phyloP scores from a whole-genome alignment of 108 stramenopile genomes.

The Skeletonema tropicum region DNA sequence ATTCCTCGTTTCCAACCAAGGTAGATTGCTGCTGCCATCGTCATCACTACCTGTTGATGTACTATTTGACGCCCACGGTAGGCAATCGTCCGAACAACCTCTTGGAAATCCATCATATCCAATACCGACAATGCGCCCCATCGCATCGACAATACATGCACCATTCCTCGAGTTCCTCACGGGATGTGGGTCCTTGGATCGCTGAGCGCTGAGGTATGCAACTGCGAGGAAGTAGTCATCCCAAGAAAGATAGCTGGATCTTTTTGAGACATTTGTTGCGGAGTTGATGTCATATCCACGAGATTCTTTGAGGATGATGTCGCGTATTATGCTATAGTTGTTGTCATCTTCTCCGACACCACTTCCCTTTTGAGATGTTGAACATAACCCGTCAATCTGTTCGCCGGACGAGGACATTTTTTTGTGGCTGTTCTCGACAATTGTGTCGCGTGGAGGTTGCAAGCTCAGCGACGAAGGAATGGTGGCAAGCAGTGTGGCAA shows the following conservation, averaged over 20 bases:
- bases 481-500: background rate
- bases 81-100: slow-evolving; percentile 86
- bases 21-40: background rate
- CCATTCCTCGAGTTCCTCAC: slow-evolving; percentile 63
- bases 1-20: slow-evolving; percentile 84
- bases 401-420: background rate
- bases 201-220: slow-evolving; percentile 84
- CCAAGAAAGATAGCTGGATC: slow-evolving; percentile 84
- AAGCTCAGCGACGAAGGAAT: background rate
- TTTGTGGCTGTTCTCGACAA: background rate
- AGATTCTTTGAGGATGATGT: slow-evolving; percentile 25
- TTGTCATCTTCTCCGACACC: background rate
- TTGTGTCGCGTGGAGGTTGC: background rate
- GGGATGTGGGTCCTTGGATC: slow-evolving; percentile 93
- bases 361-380: background rate
- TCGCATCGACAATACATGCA: slow-evolving; percentile 75
- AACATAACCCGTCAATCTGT: background rate
- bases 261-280: slow-evolving; percentile 29
- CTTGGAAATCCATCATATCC: slow-evolving; percentile 98
- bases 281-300: slow-evolving; percentile 45
- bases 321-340: slow-evolving; percentile 5
- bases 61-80: slow-evolving; percentile 79
- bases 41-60: slow-evolving; percentile 16
- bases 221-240: slow-evolving; percentile 97
- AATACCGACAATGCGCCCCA: slow-evolving; percentile 93